Percentiles rank a stretch among this genome's conserved stretches.
These are phyloP conservation scores for Xylaria sp. DNA, from an alignment of 2,329 filamentous ascomycete species.

Conservation along the genomic window DNA sequence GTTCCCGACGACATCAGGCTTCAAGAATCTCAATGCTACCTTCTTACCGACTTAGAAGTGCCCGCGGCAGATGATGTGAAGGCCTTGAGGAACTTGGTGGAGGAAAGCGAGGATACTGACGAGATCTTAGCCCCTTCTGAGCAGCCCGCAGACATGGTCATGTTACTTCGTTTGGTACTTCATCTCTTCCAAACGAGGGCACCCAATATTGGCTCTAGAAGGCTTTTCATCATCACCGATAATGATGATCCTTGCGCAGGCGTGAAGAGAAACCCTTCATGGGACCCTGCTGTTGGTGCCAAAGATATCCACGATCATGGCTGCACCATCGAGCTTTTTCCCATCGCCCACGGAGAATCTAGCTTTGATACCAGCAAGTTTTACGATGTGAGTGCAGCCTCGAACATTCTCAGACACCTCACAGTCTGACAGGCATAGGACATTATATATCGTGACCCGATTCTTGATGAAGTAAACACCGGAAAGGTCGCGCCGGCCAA, in stretches of 20 bases:
- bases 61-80: constrained; percentile 89
- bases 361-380: constrained; percentile 85
- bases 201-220: constrained; percentile 88
- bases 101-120: constrained; percentile 75
- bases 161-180: constrained; percentile 91
- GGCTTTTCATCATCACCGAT: constrained; percentile 95
- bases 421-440: constrained; percentile 60
- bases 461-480: constrained; percentile 69
- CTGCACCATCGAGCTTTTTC: constrained; percentile 90
- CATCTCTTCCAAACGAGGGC: constrained; percentile 96
- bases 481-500: constrained; percentile 66
- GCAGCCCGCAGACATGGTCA: constrained; percentile 79
- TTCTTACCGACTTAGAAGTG: constrained; percentile 85
- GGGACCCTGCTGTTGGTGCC: constrained; percentile 81
- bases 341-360: constrained; percentile 73
- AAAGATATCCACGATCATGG: constrained; percentile 95
- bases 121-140: constrained; percentile 72
- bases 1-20: constrained; percentile 56
- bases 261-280: constrained; percentile 76
- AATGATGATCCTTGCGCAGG: constrained; percentile 82
- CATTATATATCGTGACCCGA: constrained; percentile 83
- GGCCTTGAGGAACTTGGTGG: constrained; percentile 73
- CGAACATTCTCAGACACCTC: not conserved
- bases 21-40: constrained; percentile 87
- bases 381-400: constrained; percentile 72